Conservation (phyloP, 2,329 filamentous ascomycete species). For the Fusarium sp. region DNA sequence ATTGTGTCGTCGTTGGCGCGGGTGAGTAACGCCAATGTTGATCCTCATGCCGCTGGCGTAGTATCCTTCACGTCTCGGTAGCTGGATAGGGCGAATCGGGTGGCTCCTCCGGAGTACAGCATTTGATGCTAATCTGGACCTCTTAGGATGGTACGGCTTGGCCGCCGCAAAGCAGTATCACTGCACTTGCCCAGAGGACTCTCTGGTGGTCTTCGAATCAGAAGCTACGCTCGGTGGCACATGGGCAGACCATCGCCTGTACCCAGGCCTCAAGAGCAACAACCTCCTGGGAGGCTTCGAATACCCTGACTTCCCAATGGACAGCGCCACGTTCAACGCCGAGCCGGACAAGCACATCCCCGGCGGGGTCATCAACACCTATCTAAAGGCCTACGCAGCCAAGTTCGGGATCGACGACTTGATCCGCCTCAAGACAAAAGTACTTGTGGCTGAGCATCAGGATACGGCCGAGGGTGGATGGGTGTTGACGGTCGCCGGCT, state of each 20-base stretch:
- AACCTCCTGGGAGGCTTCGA: slow-evolving; percentile 57
- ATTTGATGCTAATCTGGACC: not conserved
- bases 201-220: slow-evolving; percentile 61
- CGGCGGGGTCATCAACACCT: slow-evolving; percentile 47
- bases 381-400: slow-evolving; percentile 49
- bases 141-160: slow-evolving; percentile 60
- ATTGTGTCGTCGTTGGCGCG: not conserved
- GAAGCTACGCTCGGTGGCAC: slow-evolving; percentile 65
- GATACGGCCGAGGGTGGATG: slow-evolving; percentile 16
- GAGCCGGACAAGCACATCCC: slow-evolving; percentile 49
- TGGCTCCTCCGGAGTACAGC: not conserved
- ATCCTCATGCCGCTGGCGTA: not conserved
- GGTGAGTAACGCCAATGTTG: not conserved
- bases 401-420: slow-evolving; percentile 59
- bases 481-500: not conserved
- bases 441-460: slow-evolving; percentile 53
- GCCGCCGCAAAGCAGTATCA: slow-evolving; percentile 62
- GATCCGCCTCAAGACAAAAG: slow-evolving; percentile 60
- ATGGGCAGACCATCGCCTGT: slow-evolving; percentile 69
- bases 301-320: slow-evolving; percentile 72
- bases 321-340: slow-evolving; percentile 53
- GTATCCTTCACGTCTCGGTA: not conserved
- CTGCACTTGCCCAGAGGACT: slow-evolving; percentile 58
- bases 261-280: slow-evolving; percentile 71
- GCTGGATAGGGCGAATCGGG: not conserved